Percentiles rank a stretch among this genome's conserved stretches.
Conservation (phyloP, 257 asterid species). For the Rhazya stricta region DNA sequence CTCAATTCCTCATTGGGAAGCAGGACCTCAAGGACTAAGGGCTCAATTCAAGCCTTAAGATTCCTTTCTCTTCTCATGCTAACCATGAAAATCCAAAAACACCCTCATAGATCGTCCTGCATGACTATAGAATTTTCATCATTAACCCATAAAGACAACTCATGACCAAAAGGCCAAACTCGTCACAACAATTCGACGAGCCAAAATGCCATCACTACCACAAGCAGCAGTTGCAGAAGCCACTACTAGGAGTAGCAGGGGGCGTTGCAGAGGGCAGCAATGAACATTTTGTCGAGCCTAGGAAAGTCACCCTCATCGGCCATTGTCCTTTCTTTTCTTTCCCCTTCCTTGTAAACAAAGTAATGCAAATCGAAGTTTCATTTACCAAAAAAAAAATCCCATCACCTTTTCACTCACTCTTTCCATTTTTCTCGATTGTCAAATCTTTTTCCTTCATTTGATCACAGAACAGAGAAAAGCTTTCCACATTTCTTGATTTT, state of each 20-base stretch:
- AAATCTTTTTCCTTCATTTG: neutral
- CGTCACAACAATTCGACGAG: neutral
- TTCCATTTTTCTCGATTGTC: neutral
- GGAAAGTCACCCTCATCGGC: neutral
- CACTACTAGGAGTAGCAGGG: neutral
- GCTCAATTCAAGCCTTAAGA: no score
- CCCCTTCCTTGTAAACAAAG: constrained; percentile 11
- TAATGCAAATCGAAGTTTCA: neutral
- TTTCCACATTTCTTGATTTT: neutral
- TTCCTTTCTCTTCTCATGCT: no score
- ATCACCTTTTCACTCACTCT: neutral
- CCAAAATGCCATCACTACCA: no score
- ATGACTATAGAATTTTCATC: no score
- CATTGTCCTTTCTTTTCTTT: neutral
- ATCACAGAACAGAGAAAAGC: neutral
- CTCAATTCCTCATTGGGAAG: no score
- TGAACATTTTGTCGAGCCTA: neutral
- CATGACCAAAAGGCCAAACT: neutral
- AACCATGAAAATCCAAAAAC: no score
- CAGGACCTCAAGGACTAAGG: no score
- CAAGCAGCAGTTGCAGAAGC: neutral
- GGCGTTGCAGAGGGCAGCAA: neutral
- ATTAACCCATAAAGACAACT: no score
- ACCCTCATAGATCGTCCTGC: no score
- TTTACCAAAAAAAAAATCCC: neutral